A percentile compares a stretch with the other conserved stretches of the same genome.
Conservation (phyloP, 2,329 filamentous ascomycete genomes). For the Diaporthe sp. region DNA sequence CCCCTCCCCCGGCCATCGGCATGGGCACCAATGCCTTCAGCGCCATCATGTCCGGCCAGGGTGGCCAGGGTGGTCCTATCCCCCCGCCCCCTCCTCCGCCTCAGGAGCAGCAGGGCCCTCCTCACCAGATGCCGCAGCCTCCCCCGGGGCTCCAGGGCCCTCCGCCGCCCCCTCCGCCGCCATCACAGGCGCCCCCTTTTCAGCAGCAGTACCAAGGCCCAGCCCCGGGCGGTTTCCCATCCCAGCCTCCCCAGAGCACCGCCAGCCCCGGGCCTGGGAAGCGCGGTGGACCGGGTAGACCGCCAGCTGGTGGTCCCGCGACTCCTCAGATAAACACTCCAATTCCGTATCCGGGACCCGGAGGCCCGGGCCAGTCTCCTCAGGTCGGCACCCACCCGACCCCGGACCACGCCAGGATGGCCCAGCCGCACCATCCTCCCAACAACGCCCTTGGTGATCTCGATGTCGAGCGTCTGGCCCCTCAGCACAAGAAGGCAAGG, state of each 20-base stretch:
- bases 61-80: slow-evolving; percentile 85
- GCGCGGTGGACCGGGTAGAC: slow-evolving; percentile 76
- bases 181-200: slow-evolving; percentile 79
- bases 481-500: slow-evolving; percentile 89
- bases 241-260: slow-evolving; percentile 86
- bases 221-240: slow-evolving; percentile 79
- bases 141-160: slow-evolving; percentile 75
- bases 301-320: slow-evolving; percentile 78
- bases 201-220: slow-evolving; percentile 76
- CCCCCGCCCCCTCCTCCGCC: slow-evolving; percentile 80
- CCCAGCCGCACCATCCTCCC: slow-evolving; percentile 63
- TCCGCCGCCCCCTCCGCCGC: slow-evolving; percentile 70
- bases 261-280: slow-evolving; percentile 89
- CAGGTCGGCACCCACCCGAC: slow-evolving; percentile 87
- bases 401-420: slow-evolving; percentile 72
- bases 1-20: slow-evolving; percentile 88
- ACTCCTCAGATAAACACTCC: slow-evolving; percentile 94
- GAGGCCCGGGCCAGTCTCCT: slow-evolving; percentile 75
- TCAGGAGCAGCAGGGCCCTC: slow-evolving; percentile 66
- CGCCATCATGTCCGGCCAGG: slow-evolving; percentile 93
- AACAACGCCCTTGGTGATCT: slow-evolving; percentile 84
- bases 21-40: slow-evolving; percentile 95
- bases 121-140: slow-evolving; percentile 81
- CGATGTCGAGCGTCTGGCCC: slow-evolving; percentile 86
- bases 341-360: slow-evolving; percentile 84